Percentiles rank a stretch among this genome's conserved stretches.
Evolutionary conservation across 106 monocot genomes (phyloP).

Genomic region (Dioscorea dumetorum): DNA sequence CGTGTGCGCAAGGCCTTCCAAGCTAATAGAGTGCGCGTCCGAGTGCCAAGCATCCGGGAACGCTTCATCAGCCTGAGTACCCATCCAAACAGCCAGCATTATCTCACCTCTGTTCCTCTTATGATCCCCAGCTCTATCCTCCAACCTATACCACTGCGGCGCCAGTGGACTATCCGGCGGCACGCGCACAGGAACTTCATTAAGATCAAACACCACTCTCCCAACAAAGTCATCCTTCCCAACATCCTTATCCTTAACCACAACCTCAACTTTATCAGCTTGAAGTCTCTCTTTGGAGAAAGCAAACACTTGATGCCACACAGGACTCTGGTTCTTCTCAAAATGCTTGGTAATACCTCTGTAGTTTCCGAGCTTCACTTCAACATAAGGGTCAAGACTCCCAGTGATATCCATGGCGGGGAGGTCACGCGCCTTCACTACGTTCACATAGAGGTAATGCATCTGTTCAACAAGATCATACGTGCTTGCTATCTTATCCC

Average conservation of each 20-base stretch:
- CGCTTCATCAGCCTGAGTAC: slow-evolving; percentile 7
- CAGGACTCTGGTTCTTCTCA: slow-evolving; percentile 11
- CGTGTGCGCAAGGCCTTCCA: not conserved
- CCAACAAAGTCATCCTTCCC: slow-evolving; percentile 8
- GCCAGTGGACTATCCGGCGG: slow-evolving; percentile 8
- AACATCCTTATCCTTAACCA: slow-evolving; percentile 3
- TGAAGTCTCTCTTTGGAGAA: not conserved
- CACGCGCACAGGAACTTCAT: slow-evolving; percentile 2
- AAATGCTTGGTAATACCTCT: not conserved
- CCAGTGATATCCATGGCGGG: slow-evolving; percentile 10
- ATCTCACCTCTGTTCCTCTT: not conserved
- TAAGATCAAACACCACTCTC: not conserved
- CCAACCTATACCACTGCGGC: slow-evolving; percentile 11
- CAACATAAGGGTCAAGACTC: slow-evolving; percentile 10
- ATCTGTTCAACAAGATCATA: slow-evolving; percentile 9
- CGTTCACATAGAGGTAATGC: slow-evolving; percentile 4
- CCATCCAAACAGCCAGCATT: slow-evolving; percentile 11
- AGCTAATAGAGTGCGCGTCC: not conserved
- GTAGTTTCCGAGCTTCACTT: slow-evolving; percentile 10
- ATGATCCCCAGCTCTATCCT: not conserved
- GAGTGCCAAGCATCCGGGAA: slow-evolving; percentile 13
- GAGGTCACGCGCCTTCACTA: slow-evolving; percentile 8
- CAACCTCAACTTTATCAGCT: not conserved
- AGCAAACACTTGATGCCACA: slow-evolving; percentile 5
- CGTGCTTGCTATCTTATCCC: slow-evolving; percentile 6